Percentiles rank a stretch among this genome's conserved stretches.
Conservation (phyloP, 257 asterid genomes). For the Nicotiana tomentosiformis region DNA sequence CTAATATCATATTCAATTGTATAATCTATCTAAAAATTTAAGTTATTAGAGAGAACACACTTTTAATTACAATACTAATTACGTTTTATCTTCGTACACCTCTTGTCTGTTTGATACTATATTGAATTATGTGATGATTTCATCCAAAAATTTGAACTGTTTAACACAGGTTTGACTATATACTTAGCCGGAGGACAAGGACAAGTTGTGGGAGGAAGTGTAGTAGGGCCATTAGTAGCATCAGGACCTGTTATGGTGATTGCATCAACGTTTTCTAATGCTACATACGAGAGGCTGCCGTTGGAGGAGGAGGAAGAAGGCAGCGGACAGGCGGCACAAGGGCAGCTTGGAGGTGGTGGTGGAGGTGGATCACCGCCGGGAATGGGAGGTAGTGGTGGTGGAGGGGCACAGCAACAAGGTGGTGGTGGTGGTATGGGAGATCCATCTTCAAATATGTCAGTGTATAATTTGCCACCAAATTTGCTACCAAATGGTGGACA, state of each 20-base stretch:
- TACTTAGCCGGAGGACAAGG: slow-evolving; percentile 65
- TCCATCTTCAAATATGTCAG: slow-evolving; percentile 25
- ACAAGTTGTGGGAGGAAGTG: slow-evolving; percentile 64
- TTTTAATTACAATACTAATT: neutral
- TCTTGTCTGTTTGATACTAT: neutral
- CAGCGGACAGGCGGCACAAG: slow-evolving; percentile 13
- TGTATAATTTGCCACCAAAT: slow-evolving; percentile 31
- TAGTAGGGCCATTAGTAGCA: slow-evolving; percentile 52
- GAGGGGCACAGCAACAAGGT: slow-evolving; percentile 20
- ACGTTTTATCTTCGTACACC: neutral
- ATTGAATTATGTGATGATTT: neutral
- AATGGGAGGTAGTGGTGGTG: slow-evolving; percentile 28
- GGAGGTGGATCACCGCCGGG: slow-evolving; percentile 27
- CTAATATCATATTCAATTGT: neutral
- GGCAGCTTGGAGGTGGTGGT: slow-evolving; percentile 26
- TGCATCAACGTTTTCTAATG: slow-evolving; percentile 60
- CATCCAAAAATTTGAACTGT: neutral
- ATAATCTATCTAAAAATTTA: neutral
- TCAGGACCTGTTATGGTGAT: slow-evolving; percentile 69
- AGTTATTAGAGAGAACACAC: neutral
- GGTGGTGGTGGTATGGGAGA: slow-evolving; percentile 34
- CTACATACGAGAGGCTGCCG: slow-evolving; percentile 61
- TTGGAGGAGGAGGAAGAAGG: slow-evolving; percentile 50
- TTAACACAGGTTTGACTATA: slow-evolving; percentile 34
- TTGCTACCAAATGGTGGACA: slow-evolving; percentile 40